Evolutionary conservation across 768 basidiomycete genomes (phyloP).

Genomic region (Lactarius indigo): DNA sequence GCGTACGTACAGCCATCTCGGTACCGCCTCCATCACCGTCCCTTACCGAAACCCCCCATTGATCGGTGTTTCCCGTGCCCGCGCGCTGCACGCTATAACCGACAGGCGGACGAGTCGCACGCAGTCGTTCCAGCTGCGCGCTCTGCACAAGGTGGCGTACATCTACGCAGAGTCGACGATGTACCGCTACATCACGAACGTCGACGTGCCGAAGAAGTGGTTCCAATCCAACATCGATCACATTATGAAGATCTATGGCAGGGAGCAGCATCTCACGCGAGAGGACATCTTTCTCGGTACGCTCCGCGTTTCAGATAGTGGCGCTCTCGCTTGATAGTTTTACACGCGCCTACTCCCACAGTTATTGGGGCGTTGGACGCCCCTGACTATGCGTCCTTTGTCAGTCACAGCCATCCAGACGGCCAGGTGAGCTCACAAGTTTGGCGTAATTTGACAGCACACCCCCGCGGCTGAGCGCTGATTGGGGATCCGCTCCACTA

Average conservation of each 20-base stretch:
- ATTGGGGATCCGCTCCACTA: slow-evolving; percentile 1
- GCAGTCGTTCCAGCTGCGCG: slow-evolving; percentile 57
- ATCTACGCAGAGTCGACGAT: slow-evolving; percentile 67
- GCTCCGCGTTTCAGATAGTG: slow-evolving; percentile 27
- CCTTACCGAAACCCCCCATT: neutral
- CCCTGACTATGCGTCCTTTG: slow-evolving; percentile 69
- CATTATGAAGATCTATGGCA: slow-evolving; percentile 55
- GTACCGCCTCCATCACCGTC: neutral
- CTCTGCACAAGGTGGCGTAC: slow-evolving; percentile 62
- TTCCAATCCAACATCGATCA: slow-evolving; percentile 64
- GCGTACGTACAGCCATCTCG: slow-evolving; percentile 16
- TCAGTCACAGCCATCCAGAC: slow-evolving; percentile 66
- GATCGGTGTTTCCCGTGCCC: neutral
- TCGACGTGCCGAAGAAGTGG: slow-evolving; percentile 68
- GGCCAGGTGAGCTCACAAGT: slow-evolving; percentile 45
- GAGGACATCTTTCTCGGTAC: slow-evolving; percentile 38
- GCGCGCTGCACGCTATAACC: neutral
- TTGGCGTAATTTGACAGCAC: neutral
- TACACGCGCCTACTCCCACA: slow-evolving; percentile 23
- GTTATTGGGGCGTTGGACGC: slow-evolving; percentile 71
- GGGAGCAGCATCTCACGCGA: slow-evolving; percentile 33
- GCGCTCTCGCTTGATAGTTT: slow-evolving; percentile 12
- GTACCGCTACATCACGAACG: slow-evolving; percentile 61
- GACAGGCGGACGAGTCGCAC: slow-evolving; percentile 47
- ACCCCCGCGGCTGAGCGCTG: slow-evolving; percentile 12